Conservation (phyloP, 2,329 filamentous ascomycete species). For the Fusarium algeriense region DNA sequence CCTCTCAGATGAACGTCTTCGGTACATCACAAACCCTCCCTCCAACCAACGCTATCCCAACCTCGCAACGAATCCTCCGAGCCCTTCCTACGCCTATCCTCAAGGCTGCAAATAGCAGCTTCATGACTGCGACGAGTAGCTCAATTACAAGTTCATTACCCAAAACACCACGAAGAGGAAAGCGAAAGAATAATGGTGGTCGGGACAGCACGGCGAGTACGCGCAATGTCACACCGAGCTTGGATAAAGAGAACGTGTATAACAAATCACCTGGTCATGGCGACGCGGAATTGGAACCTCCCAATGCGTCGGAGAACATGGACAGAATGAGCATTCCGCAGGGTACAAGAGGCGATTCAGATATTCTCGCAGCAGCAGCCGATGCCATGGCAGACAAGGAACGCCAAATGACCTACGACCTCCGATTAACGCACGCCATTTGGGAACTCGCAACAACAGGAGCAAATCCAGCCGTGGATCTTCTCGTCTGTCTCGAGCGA, state of each 20-base stretch:
- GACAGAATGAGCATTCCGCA: conserved; percentile 58
- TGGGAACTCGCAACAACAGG: conserved; percentile 93
- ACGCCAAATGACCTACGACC: conserved; percentile 82
- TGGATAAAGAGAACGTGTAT: conserved; percentile 65
- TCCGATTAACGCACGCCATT: conserved; percentile 88
- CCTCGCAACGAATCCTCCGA: conserved; percentile 89
- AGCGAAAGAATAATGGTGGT: conserved; percentile 66
- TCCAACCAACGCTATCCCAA: conserved; percentile 87
- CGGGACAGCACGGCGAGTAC: conserved; percentile 53
- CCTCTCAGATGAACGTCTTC: conserved; percentile 88
- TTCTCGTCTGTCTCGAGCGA: conserved; percentile 92
- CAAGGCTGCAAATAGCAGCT: conserved; percentile 94
- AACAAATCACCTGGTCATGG: conserved; percentile 45
- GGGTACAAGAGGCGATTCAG: conserved; percentile 44
- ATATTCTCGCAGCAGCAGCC: conserved; percentile 64
- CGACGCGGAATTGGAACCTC: conserved; percentile 39
- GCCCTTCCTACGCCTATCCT: conserved; percentile 90
- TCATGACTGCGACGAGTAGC: conserved; percentile 91
- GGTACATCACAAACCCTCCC: conserved; percentile 79
- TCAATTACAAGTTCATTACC: conserved; percentile 84
- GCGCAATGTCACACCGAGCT: conserved; percentile 53
- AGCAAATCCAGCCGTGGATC: conserved; percentile 92
- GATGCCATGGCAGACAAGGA: conserved; percentile 76
- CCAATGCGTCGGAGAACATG: conserved; percentile 61
- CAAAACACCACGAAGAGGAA: conserved; percentile 70